A percentile compares a stretch with the other conserved stretches of the same genome.
Evolutionary conservation across 129 eudicot species (phyloP).

Genomic region (Artemisia tridentata): DNA sequence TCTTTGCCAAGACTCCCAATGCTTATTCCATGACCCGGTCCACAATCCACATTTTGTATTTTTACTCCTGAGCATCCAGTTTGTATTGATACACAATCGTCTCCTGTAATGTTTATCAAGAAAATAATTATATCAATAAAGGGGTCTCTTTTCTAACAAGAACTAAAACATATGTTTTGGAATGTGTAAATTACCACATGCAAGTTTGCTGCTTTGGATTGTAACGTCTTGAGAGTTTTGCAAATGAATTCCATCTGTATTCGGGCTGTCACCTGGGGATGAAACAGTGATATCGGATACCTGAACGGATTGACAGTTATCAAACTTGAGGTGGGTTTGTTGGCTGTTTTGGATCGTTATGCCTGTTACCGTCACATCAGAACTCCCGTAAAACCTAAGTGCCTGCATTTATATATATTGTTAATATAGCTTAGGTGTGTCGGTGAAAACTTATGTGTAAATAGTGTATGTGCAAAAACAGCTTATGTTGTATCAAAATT

Average conservation of each 20-base stretch:
- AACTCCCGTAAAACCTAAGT: conserved; percentile 58
- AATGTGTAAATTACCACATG: conserved; percentile 48
- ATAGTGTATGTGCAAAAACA: too few species aligned
- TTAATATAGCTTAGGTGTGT: too few species aligned
- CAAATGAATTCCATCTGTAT: conserved; percentile 85
- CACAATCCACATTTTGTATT: conserved; percentile 60
- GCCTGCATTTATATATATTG: conserved; percentile 37
- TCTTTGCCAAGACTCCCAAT: conserved; percentile 72
- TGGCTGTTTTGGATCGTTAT: conserved; percentile 73
- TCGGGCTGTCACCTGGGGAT: conserved; percentile 80
- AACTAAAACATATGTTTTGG: neutral
- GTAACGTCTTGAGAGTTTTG: conserved; percentile 68
- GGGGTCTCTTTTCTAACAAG: neutral
- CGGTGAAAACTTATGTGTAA: too few species aligned
- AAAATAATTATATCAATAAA: neutral
- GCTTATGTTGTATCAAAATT: too few species aligned
- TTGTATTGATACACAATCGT: conserved; percentile 76
- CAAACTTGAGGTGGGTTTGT: conserved; percentile 69
- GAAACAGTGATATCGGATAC: conserved; percentile 47
- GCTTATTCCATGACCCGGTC: conserved; percentile 82
- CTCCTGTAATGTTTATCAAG: conserved; percentile 53
- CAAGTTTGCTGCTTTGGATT: conserved; percentile 46
- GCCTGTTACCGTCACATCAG: conserved; percentile 54
- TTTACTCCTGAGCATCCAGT: conserved; percentile 56
- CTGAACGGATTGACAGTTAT: conserved; percentile 55